Percentiles rank a stretch among this genome's conserved stretches.
phyloP scores from a whole-genome alignment of 108 stramenopile species.

The Conticribra guillardii region DNA sequence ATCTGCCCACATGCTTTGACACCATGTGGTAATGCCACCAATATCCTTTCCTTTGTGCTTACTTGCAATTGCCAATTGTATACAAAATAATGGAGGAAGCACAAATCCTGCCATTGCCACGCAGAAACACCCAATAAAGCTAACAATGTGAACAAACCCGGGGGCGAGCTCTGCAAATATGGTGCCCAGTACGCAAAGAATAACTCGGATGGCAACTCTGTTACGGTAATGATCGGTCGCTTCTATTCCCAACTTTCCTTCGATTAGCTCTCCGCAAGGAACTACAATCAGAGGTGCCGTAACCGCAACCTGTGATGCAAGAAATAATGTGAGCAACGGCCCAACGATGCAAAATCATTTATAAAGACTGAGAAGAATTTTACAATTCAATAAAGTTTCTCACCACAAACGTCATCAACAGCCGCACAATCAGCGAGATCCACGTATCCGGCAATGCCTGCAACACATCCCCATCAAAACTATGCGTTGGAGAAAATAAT shows the following conservation, averaged over 20 bases:
- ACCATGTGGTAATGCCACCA: not conserved
- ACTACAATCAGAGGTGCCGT: slow-evolving; percentile 77
- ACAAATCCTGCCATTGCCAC: slow-evolving; percentile 75
- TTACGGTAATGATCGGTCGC: slow-evolving; percentile 6
- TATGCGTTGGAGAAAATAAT: slow-evolving; percentile 51
- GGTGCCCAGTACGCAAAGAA: slow-evolving; percentile 54
- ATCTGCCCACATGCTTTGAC: not conserved
- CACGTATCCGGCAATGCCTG: slow-evolving; percentile 60
- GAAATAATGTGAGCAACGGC: no score
- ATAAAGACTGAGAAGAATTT: no score
- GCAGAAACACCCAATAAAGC: slow-evolving; percentile 79
- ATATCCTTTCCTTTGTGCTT: not conserved
- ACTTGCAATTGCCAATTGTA: slow-evolving; percentile 15
- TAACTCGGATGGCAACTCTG: slow-evolving; percentile 49
- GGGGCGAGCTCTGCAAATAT: slow-evolving; percentile 56
- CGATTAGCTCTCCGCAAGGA: slow-evolving; percentile 78
- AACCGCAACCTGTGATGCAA: slow-evolving; percentile 38
- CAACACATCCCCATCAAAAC: slow-evolving; percentile 75
- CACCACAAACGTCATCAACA: slow-evolving; percentile 71
- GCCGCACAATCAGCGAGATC: slow-evolving; percentile 53
- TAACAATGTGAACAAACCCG: slow-evolving; percentile 71
- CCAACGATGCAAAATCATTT: no score
- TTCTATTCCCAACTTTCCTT: slow-evolving; percentile 61
- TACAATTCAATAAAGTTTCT: no score
- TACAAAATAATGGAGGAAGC: slow-evolving; percentile 64